Conservation (phyloP, 1,284 basidiomycete species). For the Porogramme epimiltina region DNA sequence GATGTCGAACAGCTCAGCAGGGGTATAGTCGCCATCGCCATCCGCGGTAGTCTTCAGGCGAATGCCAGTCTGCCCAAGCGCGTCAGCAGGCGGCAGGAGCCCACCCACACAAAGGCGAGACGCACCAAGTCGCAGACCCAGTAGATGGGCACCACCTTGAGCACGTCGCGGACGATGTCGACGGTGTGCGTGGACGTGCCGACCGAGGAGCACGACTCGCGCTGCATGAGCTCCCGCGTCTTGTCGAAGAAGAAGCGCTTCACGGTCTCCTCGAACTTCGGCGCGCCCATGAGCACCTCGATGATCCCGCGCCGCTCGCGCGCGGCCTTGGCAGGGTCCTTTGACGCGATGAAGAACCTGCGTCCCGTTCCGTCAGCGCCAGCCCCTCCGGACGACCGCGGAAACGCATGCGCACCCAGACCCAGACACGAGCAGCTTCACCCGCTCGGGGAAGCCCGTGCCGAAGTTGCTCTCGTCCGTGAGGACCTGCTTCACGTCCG, state of each 20-base stretch:
- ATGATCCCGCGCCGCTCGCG: constrained; percentile 53
- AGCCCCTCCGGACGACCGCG: background rate
- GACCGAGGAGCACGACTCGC: constrained; percentile 54
- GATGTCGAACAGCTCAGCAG: constrained; percentile 60
- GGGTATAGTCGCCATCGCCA: constrained; percentile 56
- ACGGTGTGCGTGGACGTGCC: constrained; percentile 52
- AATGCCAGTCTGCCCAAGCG: constrained; percentile 64
- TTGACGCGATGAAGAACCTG: constrained; percentile 61
- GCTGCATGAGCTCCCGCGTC: constrained; percentile 56
- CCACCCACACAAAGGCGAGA: constrained; percentile 1
- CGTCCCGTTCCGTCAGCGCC: too few species aligned
- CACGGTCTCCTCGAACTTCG: constrained; percentile 50
- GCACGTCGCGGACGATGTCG: constrained; percentile 73
- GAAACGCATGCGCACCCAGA: constrained; percentile 47
- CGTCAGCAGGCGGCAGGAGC: background rate
- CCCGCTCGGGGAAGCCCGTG: constrained; percentile 50
- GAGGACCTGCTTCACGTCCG: constrained; percentile 55
- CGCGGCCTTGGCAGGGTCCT: constrained; percentile 37
- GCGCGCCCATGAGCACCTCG: constrained; percentile 45
- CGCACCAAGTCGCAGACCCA: constrained; percentile 74
- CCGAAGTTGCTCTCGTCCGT: constrained; percentile 47
- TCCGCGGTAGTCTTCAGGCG: constrained; percentile 63
- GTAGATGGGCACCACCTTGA: constrained; percentile 63
- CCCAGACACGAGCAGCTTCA: constrained; percentile 52
- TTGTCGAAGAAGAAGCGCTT: constrained; percentile 62